A percentile compares a stretch with the other conserved stretches of the same genome.
phyloP scores from a whole-genome alignment of 495 filamentous ascomycete species.

The Penicillium ucsense region DNA sequence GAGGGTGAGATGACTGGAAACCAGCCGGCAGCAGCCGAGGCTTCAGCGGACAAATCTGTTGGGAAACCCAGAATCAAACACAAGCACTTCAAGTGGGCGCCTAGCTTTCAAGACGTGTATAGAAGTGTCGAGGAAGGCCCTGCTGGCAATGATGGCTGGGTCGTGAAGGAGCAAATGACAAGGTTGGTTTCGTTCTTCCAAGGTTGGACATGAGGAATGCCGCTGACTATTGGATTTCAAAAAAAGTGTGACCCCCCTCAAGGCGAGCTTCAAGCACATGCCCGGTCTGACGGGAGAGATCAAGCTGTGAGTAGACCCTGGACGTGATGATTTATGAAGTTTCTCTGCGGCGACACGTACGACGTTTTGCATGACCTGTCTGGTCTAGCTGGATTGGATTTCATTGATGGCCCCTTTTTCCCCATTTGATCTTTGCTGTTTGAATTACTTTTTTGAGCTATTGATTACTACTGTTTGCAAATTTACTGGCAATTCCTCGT shows the following conservation, averaged over 20 bases:
- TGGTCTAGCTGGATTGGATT: conserved; percentile 21
- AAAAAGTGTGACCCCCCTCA: conserved; percentile 73
- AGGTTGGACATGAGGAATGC: no score
- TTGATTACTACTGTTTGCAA: conserved; percentile 1
- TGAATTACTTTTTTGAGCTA: not conserved
- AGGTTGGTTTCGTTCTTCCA: conserved; percentile 49
- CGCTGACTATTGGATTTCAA: no score
- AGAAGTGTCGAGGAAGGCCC: conserved; percentile 66
- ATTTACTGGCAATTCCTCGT: conserved; percentile 3
- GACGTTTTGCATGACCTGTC: conserved; percentile 18
- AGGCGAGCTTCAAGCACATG: conserved; percentile 87
- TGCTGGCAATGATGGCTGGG: conserved; percentile 93
- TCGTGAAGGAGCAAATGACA: conserved; percentile 75
- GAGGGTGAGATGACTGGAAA: conserved; percentile 38
- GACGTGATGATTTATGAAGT: conserved; percentile 14
- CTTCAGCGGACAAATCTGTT: conserved; percentile 2
- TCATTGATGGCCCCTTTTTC: conserved; percentile 9
- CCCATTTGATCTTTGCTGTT: conserved; percentile 7
- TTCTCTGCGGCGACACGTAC: conserved; percentile 19
- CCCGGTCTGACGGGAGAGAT: conserved; percentile 61
- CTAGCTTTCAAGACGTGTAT: conserved; percentile 76
- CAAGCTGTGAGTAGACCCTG: conserved; percentile 70
- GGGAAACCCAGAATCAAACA: conserved; percentile 43
- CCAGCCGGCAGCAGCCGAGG: conserved; percentile 5
- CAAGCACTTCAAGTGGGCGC: conserved; percentile 91